phyloP scores from a whole-genome alignment of 352 stramenopile species.

The Hyaloperonospora brassicae region DNA sequence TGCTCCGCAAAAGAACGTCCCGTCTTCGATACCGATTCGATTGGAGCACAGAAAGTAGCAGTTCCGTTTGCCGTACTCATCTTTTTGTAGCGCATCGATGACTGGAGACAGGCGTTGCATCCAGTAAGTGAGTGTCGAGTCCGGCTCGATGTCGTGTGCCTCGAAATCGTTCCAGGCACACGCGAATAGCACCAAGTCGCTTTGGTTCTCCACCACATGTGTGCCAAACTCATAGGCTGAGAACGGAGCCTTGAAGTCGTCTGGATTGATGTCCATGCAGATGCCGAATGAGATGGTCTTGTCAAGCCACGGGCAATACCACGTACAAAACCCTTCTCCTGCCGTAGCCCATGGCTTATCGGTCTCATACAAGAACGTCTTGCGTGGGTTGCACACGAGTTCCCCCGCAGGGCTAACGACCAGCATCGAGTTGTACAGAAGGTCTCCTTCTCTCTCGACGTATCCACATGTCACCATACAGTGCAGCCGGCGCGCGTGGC shows the following conservation, averaged over 20 bases:
- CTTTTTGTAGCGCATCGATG: slow-evolving; percentile 31
- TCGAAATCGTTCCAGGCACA: slow-evolving; percentile 82
- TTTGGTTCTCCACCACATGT: slow-evolving; percentile 37
- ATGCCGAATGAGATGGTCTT: slow-evolving; percentile 80
- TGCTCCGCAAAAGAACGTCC: slow-evolving; percentile 73
- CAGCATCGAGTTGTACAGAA: slow-evolving; percentile 78
- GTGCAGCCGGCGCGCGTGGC: slow-evolving; percentile 45
- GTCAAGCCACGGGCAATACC: slow-evolving; percentile 68
- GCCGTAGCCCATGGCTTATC: slow-evolving; percentile 75
- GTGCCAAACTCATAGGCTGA: slow-evolving; percentile 62
- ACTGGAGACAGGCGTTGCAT: slow-evolving; percentile 52
- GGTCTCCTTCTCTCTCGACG: slow-evolving; percentile 34
- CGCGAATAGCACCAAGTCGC: slow-evolving; percentile 72
- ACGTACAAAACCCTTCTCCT: slow-evolving; percentile 51
- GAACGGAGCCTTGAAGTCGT: slow-evolving; percentile 68
- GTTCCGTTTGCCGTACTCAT: slow-evolving; percentile 36
- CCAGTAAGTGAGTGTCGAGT: slow-evolving; percentile 67
- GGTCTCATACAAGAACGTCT: slow-evolving; percentile 80
- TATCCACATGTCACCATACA: slow-evolving; percentile 72
- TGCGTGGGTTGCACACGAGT: slow-evolving; percentile 66
- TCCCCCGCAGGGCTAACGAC: slow-evolving; percentile 60
- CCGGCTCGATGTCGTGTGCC: slow-evolving; percentile 32
- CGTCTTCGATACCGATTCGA: slow-evolving; percentile 66
- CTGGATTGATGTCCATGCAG: slow-evolving; percentile 87
- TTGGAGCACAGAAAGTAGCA: slow-evolving; percentile 77